phyloP scores from a whole-genome alignment of 73 alveolate species.

The Effrenium voratum region DNA sequence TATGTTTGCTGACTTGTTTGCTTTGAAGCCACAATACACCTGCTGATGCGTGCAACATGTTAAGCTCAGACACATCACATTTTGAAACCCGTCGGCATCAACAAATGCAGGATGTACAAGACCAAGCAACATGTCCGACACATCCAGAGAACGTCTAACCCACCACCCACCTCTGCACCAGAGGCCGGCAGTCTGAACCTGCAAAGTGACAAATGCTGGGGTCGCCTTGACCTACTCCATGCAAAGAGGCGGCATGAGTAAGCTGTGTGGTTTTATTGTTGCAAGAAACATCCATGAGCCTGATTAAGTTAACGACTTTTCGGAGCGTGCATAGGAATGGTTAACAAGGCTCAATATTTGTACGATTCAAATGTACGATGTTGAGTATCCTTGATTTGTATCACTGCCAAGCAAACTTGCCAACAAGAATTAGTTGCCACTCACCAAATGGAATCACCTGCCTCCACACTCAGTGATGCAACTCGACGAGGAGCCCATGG shows the following conservation, averaged over 20 bases:
- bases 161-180: slow-evolving; percentile 9
- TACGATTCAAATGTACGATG: background rate
- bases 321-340: background rate
- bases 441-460: background rate
- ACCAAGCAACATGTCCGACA: background rate
- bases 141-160: background rate
- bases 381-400: background rate
- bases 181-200: slow-evolving; percentile 61
- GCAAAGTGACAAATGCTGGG: background rate
- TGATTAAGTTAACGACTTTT: background rate
- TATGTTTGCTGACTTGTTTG: too few relatives aligned
- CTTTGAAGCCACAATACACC: too few relatives aligned
- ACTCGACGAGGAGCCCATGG: slow-evolving; percentile 13
- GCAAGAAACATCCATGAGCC: background rate
- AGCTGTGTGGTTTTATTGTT: background rate
- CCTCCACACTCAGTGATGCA: slow-evolving; percentile 63
- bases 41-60: too few relatives aligned
- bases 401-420: background rate
- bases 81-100: too few relatives aligned
- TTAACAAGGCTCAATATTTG: background rate
- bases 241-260: background rate
- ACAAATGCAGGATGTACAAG: background rate
- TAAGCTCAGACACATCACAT: too few relatives aligned
- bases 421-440: background rate
- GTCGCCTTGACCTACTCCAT: background rate